phyloP scores from a whole-genome alignment of 768 basidiomycete species.

The Tricholomella constricta region DNA sequence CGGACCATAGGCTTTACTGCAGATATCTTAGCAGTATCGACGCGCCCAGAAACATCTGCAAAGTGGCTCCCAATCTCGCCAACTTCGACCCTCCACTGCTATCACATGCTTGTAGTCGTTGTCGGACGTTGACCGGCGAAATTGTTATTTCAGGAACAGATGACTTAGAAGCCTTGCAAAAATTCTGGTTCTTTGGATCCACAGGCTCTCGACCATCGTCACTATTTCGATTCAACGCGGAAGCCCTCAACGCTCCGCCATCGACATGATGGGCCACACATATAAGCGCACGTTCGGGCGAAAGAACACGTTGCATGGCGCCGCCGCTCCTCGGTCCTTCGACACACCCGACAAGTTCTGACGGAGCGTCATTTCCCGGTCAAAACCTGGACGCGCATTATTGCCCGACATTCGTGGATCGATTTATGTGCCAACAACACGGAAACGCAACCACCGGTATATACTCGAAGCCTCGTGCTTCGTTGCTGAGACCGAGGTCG shows the following conservation, averaged over 20 bases:
- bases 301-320: slow-evolving; percentile 6
- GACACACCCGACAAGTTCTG: neutral
- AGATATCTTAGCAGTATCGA: neutral
- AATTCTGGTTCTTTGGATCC: slow-evolving; percentile 3
- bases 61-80: neutral
- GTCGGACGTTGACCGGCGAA: neutral
- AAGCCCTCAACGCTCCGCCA: neutral
- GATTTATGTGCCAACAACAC: neutral
- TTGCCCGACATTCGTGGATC: neutral
- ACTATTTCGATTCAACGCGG: neutral
- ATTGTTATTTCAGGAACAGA: slow-evolving; percentile 1
- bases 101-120: neutral
- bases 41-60: neutral
- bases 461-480: neutral
- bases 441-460: slow-evolving; percentile 5
- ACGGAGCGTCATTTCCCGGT: neutral
- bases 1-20: neutral
- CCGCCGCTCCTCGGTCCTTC: slow-evolving; percentile 6
- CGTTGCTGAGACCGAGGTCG: neutral
- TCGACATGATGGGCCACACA: neutral
- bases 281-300: neutral
- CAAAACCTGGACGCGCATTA: neutral
- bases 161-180: neutral
- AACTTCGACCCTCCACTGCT: neutral
- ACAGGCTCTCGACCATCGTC: neutral